phyloP scores from a whole-genome alignment of 495 filamentous ascomycete genomes.

The Annulohypoxylon moriforme region DNA sequence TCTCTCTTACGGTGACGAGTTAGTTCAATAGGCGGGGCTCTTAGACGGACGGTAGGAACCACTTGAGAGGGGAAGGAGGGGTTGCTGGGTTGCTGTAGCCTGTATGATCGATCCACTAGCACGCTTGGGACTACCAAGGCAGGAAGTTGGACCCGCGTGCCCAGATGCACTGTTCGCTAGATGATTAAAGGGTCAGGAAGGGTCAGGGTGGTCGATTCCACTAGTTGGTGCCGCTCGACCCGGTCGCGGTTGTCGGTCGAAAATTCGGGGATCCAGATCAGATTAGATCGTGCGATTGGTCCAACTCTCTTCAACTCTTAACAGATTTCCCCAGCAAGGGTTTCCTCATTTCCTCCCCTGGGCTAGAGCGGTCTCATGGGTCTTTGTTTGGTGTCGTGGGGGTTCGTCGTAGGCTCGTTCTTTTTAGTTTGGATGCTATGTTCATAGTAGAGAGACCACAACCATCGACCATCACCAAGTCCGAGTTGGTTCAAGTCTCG shows the following conservation, averaged over 20 bases:
- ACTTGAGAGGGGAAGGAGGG: conserved; percentile 36
- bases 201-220: conserved; percentile 31
- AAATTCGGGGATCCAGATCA: conserved; percentile 35
- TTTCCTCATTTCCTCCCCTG: conserved; percentile 21
- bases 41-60: conserved; percentile 5
- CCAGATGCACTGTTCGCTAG: conserved; percentile 21
- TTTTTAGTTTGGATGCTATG: background rate
- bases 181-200: conserved; percentile 20
- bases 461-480: conserved; percentile 9
- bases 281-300: conserved; percentile 41
- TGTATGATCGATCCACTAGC: conserved; percentile 37
- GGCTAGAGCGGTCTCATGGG: conserved; percentile 30
- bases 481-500: conserved; percentile 1
- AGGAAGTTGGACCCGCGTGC: conserved; percentile 34
- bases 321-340: background rate
- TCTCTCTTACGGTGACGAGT: conserved; percentile 22
- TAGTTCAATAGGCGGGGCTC: background rate
- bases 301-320: background rate
- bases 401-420: conserved; percentile 27
- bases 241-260: conserved; percentile 32
- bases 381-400: conserved; percentile 31
- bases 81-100: conserved; percentile 11
- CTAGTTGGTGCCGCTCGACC: conserved; percentile 20
- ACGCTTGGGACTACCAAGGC: conserved; percentile 36
- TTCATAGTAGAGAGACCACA: background rate